These are phyloP conservation scores for Aspergillus fructus DNA, from an alignment of 2,329 filamentous ascomycete species.

Conservation along the genomic window DNA sequence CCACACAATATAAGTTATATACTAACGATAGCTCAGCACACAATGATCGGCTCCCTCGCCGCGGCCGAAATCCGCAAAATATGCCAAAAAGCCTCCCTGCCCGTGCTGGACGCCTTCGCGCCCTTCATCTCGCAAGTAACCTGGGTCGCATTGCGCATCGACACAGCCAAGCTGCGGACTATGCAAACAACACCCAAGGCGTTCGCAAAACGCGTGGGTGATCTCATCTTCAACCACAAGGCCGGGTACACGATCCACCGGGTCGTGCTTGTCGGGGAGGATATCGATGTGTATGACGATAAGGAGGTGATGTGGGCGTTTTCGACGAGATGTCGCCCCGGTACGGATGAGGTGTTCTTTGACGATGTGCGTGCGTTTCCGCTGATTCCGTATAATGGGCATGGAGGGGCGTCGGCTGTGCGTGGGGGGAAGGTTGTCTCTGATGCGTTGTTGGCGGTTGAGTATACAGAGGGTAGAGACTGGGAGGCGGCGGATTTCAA, in stretches of 20 bases:
- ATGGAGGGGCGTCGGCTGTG: conserved; percentile 34
- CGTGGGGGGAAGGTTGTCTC: conserved; percentile 50
- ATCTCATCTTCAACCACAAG: conserved; percentile 45
- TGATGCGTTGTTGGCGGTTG: conserved; percentile 44
- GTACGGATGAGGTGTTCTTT: conserved; percentile 45
- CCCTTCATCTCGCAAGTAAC: conserved; percentile 51
- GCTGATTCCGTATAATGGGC: conserved; percentile 49
- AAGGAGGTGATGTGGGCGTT: conserved; percentile 54
- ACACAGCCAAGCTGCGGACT: conserved; percentile 55
- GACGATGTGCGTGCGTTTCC: conserved; percentile 47
- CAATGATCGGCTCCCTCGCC: conserved; percentile 44
- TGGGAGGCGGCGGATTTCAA: conserved; percentile 36
- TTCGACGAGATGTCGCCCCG: conserved; percentile 48
- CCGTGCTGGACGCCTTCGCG: conserved; percentile 46
- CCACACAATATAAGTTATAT: too few relatives aligned
- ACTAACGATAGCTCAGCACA: conserved; percentile 25
- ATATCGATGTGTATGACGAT: conserved; percentile 49
- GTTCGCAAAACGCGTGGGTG: conserved; percentile 43
- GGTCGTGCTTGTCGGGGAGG: conserved; percentile 49
- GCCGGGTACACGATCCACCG: conserved; percentile 45
- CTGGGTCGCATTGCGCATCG: conserved; percentile 56
- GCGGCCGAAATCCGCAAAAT: conserved; percentile 45
- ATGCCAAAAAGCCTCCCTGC: conserved; percentile 39
- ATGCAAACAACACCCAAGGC: conserved; percentile 51
- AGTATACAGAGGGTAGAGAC: conserved; percentile 41